phyloP scores from a whole-genome alignment of 176 grass and related monocot genomes.

The Aegilops tauschii region DNA sequence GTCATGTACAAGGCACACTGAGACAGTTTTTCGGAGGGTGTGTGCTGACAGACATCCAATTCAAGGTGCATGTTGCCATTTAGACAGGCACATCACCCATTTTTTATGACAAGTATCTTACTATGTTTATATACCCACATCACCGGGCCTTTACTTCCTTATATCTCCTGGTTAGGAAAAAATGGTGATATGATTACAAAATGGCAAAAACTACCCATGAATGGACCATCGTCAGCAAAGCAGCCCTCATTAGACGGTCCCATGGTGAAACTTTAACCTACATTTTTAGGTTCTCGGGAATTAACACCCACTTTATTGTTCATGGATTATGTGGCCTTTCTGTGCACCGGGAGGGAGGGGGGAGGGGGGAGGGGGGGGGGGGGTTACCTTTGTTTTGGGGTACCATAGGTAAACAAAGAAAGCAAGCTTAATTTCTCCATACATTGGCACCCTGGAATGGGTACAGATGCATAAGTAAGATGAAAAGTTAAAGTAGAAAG shows the following conservation, averaged over 20 bases:
- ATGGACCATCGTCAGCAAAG: neutral
- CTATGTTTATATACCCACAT: neutral
- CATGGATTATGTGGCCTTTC: neutral
- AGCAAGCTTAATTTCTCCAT: slow-evolving; percentile 85
- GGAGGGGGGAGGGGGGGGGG: neutral
- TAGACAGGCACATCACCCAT: neutral
- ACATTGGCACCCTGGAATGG: slow-evolving; percentile 85
- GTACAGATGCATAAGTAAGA: neutral
- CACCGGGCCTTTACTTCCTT: neutral
- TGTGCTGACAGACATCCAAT: neutral
- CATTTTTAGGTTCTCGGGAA: neutral
- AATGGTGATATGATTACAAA: neutral
- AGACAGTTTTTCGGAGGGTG: neutral
- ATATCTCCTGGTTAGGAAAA: neutral
- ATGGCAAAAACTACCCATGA: neutral
- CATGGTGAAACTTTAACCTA: neutral
- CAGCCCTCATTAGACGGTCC: neutral
- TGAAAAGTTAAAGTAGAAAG: neutral
- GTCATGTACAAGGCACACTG: neutral
- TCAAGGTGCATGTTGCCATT: neutral
- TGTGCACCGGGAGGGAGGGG: neutral
- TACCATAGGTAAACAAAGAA: slow-evolving; percentile 97
- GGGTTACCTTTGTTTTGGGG: slow-evolving; percentile 85
- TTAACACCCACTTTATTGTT: neutral
- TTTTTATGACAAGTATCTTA: neutral